Evolutionary conservation across 768 basidiomycete species (phyloP), one percentile per base, ranked within the genome.

Genomic region (Pleurotus djamor): DNA sequence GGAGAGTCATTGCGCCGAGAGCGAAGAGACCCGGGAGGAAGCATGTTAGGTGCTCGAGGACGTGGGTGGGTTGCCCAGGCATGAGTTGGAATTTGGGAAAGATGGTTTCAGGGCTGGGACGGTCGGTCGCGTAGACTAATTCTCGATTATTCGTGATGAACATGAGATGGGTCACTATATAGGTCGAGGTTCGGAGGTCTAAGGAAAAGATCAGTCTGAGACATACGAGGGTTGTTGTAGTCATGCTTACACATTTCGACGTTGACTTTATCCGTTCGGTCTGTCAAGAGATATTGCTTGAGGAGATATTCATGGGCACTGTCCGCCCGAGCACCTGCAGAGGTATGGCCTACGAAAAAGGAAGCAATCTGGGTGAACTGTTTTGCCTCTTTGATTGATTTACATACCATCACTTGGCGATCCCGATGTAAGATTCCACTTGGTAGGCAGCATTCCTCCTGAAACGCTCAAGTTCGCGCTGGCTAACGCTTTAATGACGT

Each of bases 291-390:
- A 69, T 86, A 89, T 57, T 86, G 82, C 65, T 92, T 92, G 59
- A 92, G 79, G 33, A 88, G 80, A 66, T 92, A 92, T 71, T 92
- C 90, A 61, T 91, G 89, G 5, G 80, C 82, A 64, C 90, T 91
- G 65, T 92, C 90, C 4, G 87, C 85, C 48, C 78, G 76, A 4
- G 82, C 83, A 33, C 89, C 90, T 5, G 90, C 82, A 1, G 87
- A 84, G 5, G 87, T 59, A 63, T 72, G 80, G 14, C 66, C 79
- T 78, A 69, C 34, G n/a, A 34, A 12, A 41, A 36, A 2, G 59
- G 35, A 62, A 16, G 17, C 16, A 16, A 14, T 28, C 21, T 28
- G 21, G 21, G 21, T 28, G 21, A 28, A 28, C 21, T 28, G 21
- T 28, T 28, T 28, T 28, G 21, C 21, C 3, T 28, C 21, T 28